A percentile compares a stretch with the other conserved stretches of the same genome.
phyloP scores from a whole-genome alignment of 75 land plant genomes.

The Isoetes taiwanensis region DNA sequence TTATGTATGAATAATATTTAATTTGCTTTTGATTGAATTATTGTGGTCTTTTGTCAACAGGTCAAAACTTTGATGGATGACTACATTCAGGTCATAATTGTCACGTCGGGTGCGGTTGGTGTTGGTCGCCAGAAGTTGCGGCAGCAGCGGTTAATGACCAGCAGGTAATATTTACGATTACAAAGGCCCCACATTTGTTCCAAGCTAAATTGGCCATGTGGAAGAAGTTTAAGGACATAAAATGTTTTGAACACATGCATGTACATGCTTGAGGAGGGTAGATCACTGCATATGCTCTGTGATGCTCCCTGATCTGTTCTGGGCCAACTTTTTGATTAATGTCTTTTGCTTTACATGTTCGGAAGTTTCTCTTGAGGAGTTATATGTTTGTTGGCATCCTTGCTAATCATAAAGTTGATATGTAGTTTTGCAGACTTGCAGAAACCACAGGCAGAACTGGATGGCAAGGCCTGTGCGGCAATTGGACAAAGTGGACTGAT shows the following conservation, averaged over 20 bases:
- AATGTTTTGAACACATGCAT: too few relatives aligned
- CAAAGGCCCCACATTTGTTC: too few relatives aligned
- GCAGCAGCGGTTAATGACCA: slow-evolving; percentile 59
- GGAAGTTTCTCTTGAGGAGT: too few relatives aligned
- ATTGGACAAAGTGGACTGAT: slow-evolving; percentile 93
- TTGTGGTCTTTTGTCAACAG: slow-evolving; percentile 22
- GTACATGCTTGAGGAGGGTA: too few relatives aligned
- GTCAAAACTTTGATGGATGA: slow-evolving; percentile 54
- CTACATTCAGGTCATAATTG: slow-evolving; percentile 74
- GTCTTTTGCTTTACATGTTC: too few relatives aligned
- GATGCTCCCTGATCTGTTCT: not conserved
- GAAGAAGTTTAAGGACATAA: too few relatives aligned
- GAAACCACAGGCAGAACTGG: slow-evolving; percentile 75
- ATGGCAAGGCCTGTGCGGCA: slow-evolving; percentile 95
- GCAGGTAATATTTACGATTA: slow-evolving; percentile 59
- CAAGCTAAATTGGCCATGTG: too few relatives aligned
- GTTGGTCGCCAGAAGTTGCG: slow-evolving; percentile 78
- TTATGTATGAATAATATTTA: not conserved
- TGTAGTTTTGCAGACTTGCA: slow-evolving; percentile 85
- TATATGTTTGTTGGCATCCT: too few relatives aligned
- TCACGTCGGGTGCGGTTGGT: slow-evolving; percentile 92
- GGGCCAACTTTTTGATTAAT: not conserved
- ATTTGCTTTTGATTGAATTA: not conserved
- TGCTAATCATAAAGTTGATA: too few relatives aligned
- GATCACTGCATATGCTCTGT: not conserved